A percentile compares a stretch with the other conserved stretches of the same genome.
Evolutionary conservation across 2,329 filamentous ascomycete species (phyloP).

Genomic region (Epichloe baconii): DNA sequence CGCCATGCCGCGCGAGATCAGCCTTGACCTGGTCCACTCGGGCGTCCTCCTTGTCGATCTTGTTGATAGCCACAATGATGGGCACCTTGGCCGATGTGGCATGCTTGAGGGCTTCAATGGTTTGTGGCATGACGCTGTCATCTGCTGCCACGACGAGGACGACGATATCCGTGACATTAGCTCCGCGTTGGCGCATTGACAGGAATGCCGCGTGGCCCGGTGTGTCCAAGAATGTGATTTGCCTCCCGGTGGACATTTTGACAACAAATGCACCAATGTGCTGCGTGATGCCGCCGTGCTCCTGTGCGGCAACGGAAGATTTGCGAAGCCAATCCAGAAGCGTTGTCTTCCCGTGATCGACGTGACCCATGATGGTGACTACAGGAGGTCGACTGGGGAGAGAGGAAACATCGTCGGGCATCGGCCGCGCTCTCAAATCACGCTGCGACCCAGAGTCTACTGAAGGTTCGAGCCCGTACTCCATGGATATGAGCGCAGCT

Average conservation of each 20-base stretch:
- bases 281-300: slow-evolving; percentile 95
- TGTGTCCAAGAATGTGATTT: slow-evolving; percentile 93
- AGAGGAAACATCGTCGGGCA: slow-evolving; percentile 50
- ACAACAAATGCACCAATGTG: slow-evolving; percentile 98
- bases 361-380: slow-evolving; percentile 98
- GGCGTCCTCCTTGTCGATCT: slow-evolving; percentile 79
- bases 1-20: slow-evolving; percentile 68
- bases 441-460: slow-evolving; percentile 51
- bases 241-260: slow-evolving; percentile 69
- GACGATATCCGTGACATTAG: slow-evolving; percentile 93
- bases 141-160: slow-evolving; percentile 92
- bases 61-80: slow-evolving; percentile 96
- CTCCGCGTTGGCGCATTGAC: slow-evolving; percentile 89
- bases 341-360: slow-evolving; percentile 97
- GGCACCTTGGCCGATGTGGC: slow-evolving; percentile 77
- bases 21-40: slow-evolving; percentile 74
- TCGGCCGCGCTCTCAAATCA: slow-evolving; percentile 60
- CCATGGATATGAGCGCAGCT: slow-evolving; percentile 76
- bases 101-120: slow-evolving; percentile 90
- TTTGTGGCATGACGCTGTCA: slow-evolving; percentile 95
- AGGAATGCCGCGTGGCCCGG: slow-evolving; percentile 93
- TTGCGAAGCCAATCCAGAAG: slow-evolving; percentile 88
- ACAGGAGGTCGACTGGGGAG: slow-evolving; percentile 75
- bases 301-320: slow-evolving; percentile 77
- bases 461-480: slow-evolving; percentile 83